Evolutionary conservation across 352 stramenopile genomes (phyloP).

Genomic region (Pythium inflatum): DNA sequence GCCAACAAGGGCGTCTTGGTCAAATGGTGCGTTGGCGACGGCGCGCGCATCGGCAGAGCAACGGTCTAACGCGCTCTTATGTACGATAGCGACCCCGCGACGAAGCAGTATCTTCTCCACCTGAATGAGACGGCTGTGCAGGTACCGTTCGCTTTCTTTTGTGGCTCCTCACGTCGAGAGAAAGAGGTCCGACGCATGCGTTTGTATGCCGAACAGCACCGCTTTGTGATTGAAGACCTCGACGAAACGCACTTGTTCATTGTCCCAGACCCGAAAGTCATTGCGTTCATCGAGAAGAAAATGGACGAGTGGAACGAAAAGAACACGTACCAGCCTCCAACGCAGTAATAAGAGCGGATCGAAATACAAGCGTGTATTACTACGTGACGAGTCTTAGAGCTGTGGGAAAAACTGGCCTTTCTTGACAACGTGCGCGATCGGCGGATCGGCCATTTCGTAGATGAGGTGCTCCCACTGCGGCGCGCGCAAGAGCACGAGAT

Average conservation of each 20-base stretch:
- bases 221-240: slow-evolving; percentile 88
- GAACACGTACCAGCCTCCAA: slow-evolving; percentile 86
- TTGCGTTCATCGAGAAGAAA: slow-evolving; percentile 88
- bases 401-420: slow-evolving; percentile 44
- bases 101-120: slow-evolving; percentile 87
- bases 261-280: slow-evolving; percentile 78
- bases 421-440: slow-evolving; percentile 82
- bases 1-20: slow-evolving; percentile 86
- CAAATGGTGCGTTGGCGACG: slow-evolving; percentile 60
- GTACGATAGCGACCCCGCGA: slow-evolving; percentile 65
- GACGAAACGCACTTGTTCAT: slow-evolving; percentile 89
- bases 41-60: neutral
- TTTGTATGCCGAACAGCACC: too few relatives aligned
- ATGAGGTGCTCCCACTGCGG: slow-evolving; percentile 84
- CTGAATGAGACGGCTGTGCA: slow-evolving; percentile 85
- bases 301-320: slow-evolving; percentile 91
- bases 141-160: slow-evolving; percentile 44
- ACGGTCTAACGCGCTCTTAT: neutral
- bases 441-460: slow-evolving; percentile 84
- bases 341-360: slow-evolving; percentile 39
- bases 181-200: too few relatives aligned
- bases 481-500: slow-evolving; percentile 70
- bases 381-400: slow-evolving; percentile 16
- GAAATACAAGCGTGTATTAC: neutral
- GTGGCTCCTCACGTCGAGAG: too few relatives aligned